phyloP scores from a whole-genome alignment of 192 early-diverging fungal species.

The Kickxella alabastrina region DNA sequence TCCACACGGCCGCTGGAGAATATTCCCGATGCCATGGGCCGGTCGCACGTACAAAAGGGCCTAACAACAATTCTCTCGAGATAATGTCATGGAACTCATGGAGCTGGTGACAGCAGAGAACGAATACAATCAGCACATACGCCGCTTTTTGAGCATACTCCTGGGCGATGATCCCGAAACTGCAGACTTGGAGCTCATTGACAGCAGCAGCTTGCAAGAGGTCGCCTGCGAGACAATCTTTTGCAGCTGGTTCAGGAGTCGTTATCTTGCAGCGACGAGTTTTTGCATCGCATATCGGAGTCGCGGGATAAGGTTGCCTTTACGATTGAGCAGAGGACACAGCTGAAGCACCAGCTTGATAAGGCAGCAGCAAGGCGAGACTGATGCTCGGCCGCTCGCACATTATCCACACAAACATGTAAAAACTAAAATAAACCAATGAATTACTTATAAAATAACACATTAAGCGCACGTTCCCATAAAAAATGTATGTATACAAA shows the following conservation, averaged over 20 bases:
- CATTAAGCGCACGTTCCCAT: too few species aligned
- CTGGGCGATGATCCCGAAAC: conserved; percentile 48
- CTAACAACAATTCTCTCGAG: conserved; percentile 46
- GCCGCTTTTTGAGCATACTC: conserved; percentile 44
- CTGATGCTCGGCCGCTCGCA: neutral
- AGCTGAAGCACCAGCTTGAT: conserved; percentile 37
- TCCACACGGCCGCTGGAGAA: conserved; percentile 29
- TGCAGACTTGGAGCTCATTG: conserved; percentile 37
- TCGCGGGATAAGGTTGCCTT: conserved; percentile 40
- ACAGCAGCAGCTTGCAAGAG: conserved; percentile 29
- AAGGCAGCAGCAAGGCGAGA: conserved; percentile 5
- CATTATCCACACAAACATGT: too few species aligned
- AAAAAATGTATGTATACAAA: too few species aligned
- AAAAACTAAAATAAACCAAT: too few species aligned
- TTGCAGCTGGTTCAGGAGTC: conserved; percentile 46
- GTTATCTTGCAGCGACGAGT: conserved; percentile 46
- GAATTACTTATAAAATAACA: too few species aligned
- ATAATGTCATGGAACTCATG: conserved; percentile 49
- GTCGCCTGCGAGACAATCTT: conserved; percentile 33
- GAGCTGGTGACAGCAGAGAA: conserved; percentile 40
- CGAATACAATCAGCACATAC: conserved; percentile 51
- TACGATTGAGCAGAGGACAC: conserved; percentile 37
- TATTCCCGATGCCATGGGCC: conserved; percentile 36
- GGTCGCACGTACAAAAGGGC: conserved; percentile 40
- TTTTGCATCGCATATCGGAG: conserved; percentile 37